Percentiles rank a stretch among this genome's conserved stretches.
phyloP scores from a whole-genome alignment of 2,329 filamentous ascomycete species.

The Davidsoniella neocaledoniae region DNA sequence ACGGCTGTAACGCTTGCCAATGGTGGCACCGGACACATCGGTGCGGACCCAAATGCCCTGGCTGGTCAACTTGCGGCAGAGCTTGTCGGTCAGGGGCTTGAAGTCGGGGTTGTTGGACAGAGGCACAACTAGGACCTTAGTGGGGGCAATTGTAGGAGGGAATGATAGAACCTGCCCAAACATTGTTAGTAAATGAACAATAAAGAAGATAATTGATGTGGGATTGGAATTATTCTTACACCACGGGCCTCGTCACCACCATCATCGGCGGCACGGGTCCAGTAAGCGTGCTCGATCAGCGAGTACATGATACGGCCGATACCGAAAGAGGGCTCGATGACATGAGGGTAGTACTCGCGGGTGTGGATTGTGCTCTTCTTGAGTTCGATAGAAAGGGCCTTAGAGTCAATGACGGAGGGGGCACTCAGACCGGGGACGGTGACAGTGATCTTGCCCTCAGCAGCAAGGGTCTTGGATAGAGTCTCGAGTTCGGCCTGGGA shows the following conservation, averaged over 20 bases:
- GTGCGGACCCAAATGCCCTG: conserved; percentile 59
- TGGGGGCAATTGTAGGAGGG: conserved; percentile 50
- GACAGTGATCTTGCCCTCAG: conserved; percentile 58
- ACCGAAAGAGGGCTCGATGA: conserved; percentile 87
- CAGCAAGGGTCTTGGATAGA: conserved; percentile 55
- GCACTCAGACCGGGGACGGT: conserved; percentile 50
- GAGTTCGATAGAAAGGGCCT: conserved; percentile 71
- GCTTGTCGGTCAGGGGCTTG: conserved; percentile 45
- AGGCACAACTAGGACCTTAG: conserved; percentile 73
- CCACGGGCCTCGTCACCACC: conserved; percentile 63
- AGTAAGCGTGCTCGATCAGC: conserved; percentile 88
- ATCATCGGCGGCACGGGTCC: conserved; percentile 60
- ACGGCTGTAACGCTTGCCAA: conserved; percentile 74
- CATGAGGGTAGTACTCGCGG: conserved; percentile 81
- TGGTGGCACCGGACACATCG: conserved; percentile 67
- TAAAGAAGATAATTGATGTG: not conserved
- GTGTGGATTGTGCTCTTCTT: conserved; percentile 67
- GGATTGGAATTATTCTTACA: conserved; percentile 36
- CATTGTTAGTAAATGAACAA: conserved; percentile 16
- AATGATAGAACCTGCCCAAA: conserved; percentile 24
- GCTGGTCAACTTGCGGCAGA: conserved; percentile 54
- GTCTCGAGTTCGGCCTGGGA: conserved; percentile 69
- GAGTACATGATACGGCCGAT: conserved; percentile 81
- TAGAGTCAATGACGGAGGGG: conserved; percentile 62
- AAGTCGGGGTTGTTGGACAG: conserved; percentile 61